Evolutionary conservation across 2,329 filamentous ascomycete species (phyloP), one percentile per base, ranked within the genome.

Genomic region (Cryoendolithus antarcticus): DNA sequence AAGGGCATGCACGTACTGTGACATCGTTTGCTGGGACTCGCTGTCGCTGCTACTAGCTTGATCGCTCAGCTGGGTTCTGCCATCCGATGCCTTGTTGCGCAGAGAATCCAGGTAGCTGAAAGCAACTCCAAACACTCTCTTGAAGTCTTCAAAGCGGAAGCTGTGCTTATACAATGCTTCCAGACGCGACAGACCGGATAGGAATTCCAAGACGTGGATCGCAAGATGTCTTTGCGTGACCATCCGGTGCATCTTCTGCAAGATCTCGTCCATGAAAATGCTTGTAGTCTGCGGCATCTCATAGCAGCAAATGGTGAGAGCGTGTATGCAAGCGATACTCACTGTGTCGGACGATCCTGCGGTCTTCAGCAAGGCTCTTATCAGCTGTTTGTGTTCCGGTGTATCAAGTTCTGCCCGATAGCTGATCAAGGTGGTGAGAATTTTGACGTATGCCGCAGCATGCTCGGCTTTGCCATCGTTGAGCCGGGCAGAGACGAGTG

Each of bases 171-270:
- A 95, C 3, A 58, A 71, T 44, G 85, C 75, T 7, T 84, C 85
- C 42, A 95, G 67, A 29, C 89, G 80, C 38, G 88, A 86, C 24
- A 98, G 71, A 36, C 86, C 81, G 8, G 85, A 83, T n/a, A 98
- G 67, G 54, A 98, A 96, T 55, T 98, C 91, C 35, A 98, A 69
- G 44, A 98, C 93, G 55, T 96, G 91, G 44, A 95, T 82, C 7
- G 89, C 86, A 29, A 95, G 82, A 41, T 88, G 77, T 5, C 86
- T 80, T 53, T 94, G 88, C 1, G 91, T 96, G 53, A 98, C 93
- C 53, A 95, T 93, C 51, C 88, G 85, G 1, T 88, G 82, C 84
- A 98, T 93, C 57, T 86, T 89, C 53, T 88, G 82, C 40, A 98
- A 70, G 48, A 96, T 85, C 34, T 77, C 82, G 33, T 89, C 82